Evolutionary conservation across 2,329 filamentous ascomycete genomes (phyloP).

Genomic region (Hypoxylon rubiginosum): DNA sequence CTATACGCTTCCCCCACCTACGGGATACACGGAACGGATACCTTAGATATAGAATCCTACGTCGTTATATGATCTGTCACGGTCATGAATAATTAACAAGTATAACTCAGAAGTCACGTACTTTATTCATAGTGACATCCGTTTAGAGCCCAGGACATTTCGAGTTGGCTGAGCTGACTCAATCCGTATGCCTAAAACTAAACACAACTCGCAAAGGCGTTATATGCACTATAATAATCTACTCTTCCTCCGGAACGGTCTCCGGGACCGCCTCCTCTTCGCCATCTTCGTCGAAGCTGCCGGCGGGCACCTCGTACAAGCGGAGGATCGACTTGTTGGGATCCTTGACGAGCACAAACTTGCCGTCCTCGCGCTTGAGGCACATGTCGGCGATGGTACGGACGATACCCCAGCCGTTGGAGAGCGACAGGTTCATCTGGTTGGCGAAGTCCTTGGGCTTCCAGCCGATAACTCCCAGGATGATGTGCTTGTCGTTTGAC

Average conservation of each 20-base stretch:
- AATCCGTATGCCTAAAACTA: not conserved
- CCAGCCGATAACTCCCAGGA: slow-evolving; percentile 96
- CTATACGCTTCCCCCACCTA: not conserved
- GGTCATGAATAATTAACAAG: not conserved
- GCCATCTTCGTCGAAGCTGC: slow-evolving; percentile 91
- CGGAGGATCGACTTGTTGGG: slow-evolving; percentile 97
- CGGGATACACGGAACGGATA: not conserved
- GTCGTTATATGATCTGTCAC: not conserved
- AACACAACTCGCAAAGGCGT: slow-evolving; percentile 1
- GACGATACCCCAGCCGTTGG: slow-evolving; percentile 99
- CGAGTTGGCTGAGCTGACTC: not conserved
- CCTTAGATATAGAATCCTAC: not conserved
- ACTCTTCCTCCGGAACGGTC: slow-evolving; percentile 56
- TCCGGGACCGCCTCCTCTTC: slow-evolving; percentile 76
- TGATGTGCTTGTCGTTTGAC: slow-evolving; percentile 91
- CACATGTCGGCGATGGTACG: slow-evolving; percentile 98
- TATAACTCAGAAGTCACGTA: not conserved
- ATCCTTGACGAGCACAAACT: slow-evolving; percentile 88
- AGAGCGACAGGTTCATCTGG: slow-evolving; percentile 97
- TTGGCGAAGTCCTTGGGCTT: slow-evolving; percentile 96
- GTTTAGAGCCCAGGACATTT: slow-evolving; percentile 4
- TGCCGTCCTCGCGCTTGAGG: slow-evolving; percentile 81
- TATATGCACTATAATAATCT: slow-evolving; percentile 25
- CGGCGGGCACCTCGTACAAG: slow-evolving; percentile 88
- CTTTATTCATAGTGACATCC: slow-evolving; percentile 15